These are phyloP conservation scores for Trichoderma gamsii DNA, from an alignment of 495 filamentous ascomycete genomes.

Conservation along the genomic window DNA sequence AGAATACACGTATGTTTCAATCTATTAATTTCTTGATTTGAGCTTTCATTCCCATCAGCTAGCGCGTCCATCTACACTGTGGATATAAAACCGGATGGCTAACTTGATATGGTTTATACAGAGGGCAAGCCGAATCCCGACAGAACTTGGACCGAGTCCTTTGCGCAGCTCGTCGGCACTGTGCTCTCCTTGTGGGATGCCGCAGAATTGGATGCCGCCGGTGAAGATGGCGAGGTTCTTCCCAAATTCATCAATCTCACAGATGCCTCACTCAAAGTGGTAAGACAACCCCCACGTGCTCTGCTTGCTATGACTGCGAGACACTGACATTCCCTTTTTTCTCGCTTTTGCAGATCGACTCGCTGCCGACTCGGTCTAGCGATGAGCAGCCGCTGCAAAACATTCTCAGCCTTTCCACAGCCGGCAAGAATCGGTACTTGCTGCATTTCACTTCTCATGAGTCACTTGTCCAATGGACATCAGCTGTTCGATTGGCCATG, in stretches of 20 bases:
- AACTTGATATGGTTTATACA: slow-evolving; percentile 28
- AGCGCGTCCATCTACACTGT: background rate
- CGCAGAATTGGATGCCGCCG: slow-evolving; percentile 81
- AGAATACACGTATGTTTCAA: slow-evolving; percentile 75
- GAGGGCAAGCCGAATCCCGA: slow-evolving; percentile 81
- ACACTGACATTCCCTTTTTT: background rate
- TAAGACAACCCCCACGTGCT: slow-evolving; percentile 41
- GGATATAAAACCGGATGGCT: slow-evolving; percentile 23
- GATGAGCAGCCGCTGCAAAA: slow-evolving; percentile 79
- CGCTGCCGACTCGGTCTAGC: slow-evolving; percentile 70
- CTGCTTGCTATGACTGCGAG: background rate
- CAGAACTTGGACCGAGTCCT: slow-evolving; percentile 92
- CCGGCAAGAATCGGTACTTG: slow-evolving; percentile 89
- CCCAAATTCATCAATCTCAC: slow-evolving; percentile 96
- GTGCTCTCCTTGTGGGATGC: slow-evolving; percentile 96
- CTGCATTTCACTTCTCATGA: slow-evolving; percentile 93
- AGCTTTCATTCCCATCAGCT: too few relatives aligned
- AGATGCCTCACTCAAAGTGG: slow-evolving; percentile 97
- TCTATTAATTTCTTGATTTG: slow-evolving; percentile 18
- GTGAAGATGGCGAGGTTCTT: slow-evolving; percentile 73
- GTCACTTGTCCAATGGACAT: slow-evolving; percentile 92
- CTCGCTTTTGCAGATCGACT: slow-evolving; percentile 64
- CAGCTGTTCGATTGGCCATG: slow-evolving; percentile 89
- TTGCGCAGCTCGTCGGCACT: slow-evolving; percentile 91
- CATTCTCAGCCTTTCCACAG: slow-evolving; percentile 89